phyloP scores from a whole-genome alignment of 2,329 filamentous ascomycete species.

The Fonsecaea pugnacius region DNA sequence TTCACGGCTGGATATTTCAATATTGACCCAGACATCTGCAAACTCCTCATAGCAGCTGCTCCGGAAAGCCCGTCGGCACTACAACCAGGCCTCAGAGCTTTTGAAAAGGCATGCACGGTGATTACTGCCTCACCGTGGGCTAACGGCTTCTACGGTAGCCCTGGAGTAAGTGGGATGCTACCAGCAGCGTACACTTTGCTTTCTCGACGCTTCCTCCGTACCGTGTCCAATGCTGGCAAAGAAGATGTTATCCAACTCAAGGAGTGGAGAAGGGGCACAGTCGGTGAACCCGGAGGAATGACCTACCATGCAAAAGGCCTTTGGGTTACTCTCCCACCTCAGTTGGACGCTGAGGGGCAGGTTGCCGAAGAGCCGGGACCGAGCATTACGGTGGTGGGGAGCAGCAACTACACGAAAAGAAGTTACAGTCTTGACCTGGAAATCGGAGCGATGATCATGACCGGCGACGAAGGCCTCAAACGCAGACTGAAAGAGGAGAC shows the following conservation, averaged over 20 bases:
- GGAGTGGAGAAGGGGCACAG: conserved; percentile 84
- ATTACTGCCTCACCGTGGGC: conserved; percentile 91
- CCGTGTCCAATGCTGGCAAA: conserved; percentile 58
- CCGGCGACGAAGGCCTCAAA: conserved; percentile 73
- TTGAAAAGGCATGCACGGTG: conserved; percentile 68
- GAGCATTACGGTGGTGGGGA: conserved; percentile 81
- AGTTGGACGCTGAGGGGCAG: conserved; percentile 22
- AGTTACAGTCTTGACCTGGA: conserved; percentile 93
- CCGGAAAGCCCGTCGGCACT: conserved; percentile 33
- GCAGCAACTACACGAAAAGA: conserved; percentile 92
- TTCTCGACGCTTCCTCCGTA: conserved; percentile 76
- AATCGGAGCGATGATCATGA: conserved; percentile 83
- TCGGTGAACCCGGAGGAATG: conserved; percentile 83
- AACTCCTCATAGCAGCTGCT: conserved; percentile 70
- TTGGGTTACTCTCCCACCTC: conserved; percentile 34
- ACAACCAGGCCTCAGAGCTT: conserved; percentile 28
- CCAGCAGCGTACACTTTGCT: conserved; percentile 92
- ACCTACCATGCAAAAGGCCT: conserved; percentile 94
- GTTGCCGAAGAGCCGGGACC: conserved; percentile 62
- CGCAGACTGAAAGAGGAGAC: conserved; percentile 77
- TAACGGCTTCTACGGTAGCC: conserved; percentile 91
- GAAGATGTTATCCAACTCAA: conserved; percentile 70
- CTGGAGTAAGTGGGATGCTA: conserved; percentile 85
- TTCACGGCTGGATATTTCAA: conserved; percentile 99
- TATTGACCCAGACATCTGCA: conserved; percentile 81